Evolutionary conservation across 352 stramenopile genomes (phyloP), one percentile per base, ranked within the genome.

Genomic region (Pythium phragmiticola): DNA sequence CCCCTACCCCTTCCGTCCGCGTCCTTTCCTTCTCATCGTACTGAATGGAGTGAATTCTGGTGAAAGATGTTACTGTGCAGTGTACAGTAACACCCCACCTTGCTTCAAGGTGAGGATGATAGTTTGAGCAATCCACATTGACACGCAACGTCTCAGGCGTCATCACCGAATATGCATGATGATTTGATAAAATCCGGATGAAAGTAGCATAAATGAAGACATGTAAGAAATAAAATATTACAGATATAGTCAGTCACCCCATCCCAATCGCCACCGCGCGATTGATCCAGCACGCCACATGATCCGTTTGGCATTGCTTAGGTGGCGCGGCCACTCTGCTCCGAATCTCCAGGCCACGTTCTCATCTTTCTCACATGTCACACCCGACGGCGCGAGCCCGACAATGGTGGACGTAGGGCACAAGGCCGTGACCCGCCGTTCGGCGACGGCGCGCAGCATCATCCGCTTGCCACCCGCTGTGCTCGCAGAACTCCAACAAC

Each of bases 331-430:
- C 26, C 17, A 37, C 56, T 9, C 41, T n/a, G 3, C 9, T 17
- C 48, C 8, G 26, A 19, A 4, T 19, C 46, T 46, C 19, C 17
- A 23, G 9, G 28, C 41, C 26, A 12, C 23, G 21, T 54, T 57
- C 45, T 70, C 64, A 3, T 55, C 57, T 34, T 80, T 92, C 48
- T 78, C 81, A 13, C 83, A 92, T 46, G 50, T 92, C 26, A 82
- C 62, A 14, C 43, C 37, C 9, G 75, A 90, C 13, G 74, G 77
- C 21, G 63, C 52, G 13, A 67, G 58, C 5, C 84, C 84, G 2
- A 74, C 72, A 14, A 98, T 98, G 95, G 94, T 98, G 7, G 84
- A 98, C 68, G 89, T 98, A 0, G 87, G 87, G 7, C 34, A 70
- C 46, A 98, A 98, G 74, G 42, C 56, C 49, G 70, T 92, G 0